Conservation (phyloP, 1,284 basidiomycete species). For the Ustilago cynodontis region DNA sequence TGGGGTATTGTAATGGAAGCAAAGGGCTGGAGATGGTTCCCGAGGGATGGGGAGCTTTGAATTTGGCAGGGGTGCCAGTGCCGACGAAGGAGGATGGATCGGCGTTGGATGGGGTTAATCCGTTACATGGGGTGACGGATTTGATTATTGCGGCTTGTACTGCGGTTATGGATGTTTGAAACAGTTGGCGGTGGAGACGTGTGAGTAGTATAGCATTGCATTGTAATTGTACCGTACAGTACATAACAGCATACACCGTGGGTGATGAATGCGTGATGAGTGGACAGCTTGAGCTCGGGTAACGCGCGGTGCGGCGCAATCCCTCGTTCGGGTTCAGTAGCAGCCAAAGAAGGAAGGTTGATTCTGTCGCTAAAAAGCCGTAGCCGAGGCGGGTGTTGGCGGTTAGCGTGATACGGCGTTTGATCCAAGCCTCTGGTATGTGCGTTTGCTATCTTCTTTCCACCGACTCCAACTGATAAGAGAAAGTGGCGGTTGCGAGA, state of each 20-base stretch:
- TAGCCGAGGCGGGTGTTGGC: background rate
- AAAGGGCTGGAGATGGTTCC: constrained; percentile 51
- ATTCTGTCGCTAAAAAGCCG: too few relatives aligned
- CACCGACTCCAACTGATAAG: too few relatives aligned
- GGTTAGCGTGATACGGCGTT: too few relatives aligned
- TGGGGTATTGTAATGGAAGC: constrained; percentile 52
- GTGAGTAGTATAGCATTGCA: constrained; percentile 6
- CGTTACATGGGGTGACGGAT: constrained; percentile 47
- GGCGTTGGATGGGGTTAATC: constrained; percentile 25
- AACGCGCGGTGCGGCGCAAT: too few relatives aligned
- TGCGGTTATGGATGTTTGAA: constrained; percentile 54
- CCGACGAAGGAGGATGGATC: constrained; percentile 19
- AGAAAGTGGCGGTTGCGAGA: too few relatives aligned
- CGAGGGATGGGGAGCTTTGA: constrained; percentile 53
- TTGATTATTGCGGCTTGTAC: constrained; percentile 50
- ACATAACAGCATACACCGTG: background rate
- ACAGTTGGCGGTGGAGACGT: too few relatives aligned
- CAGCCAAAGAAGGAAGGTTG: too few relatives aligned
- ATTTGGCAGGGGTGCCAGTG: constrained; percentile 24
- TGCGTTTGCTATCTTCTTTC: too few relatives aligned
- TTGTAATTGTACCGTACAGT: background rate
- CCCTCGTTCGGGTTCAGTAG: background rate
- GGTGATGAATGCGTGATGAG: background rate
- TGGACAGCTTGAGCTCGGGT: too few relatives aligned
- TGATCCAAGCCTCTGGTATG: too few relatives aligned